These are phyloP conservation scores for Cryptococcus hybrid DNA, from an alignment of 1,284 basidiomycete species.

Conservation along the genomic window DNA sequence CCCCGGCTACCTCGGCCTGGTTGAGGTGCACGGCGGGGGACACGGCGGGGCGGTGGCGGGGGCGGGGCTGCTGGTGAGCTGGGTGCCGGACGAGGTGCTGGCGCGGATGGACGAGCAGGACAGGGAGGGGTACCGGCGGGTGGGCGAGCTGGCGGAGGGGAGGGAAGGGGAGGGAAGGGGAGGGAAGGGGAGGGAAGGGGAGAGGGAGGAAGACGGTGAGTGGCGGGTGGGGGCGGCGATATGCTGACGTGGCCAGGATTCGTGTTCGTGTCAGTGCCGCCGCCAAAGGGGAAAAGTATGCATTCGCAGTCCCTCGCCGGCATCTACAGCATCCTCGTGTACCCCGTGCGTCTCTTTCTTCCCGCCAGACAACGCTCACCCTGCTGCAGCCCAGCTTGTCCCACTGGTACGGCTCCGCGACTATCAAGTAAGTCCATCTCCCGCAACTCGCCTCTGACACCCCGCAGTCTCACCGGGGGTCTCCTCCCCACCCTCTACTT, in stretches of 20 bases:
- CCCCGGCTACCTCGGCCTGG: conserved; percentile 83
- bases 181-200: not conserved
- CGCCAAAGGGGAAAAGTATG: conserved; percentile 71
- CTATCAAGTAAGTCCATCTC: conserved; percentile 42
- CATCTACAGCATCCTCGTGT: conserved; percentile 85
- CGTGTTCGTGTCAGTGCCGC: conserved; percentile 45
- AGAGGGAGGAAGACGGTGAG: too few species aligned
- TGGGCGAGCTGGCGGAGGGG: conserved; percentile 39
- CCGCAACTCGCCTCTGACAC: conserved; percentile 35
- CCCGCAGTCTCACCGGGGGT: conserved; percentile 45
- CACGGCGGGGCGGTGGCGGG: conserved; percentile 6
- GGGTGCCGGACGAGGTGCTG: conserved; percentile 48
- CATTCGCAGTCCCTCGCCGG: conserved; percentile 57
- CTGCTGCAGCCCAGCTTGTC: conserved; percentile 33
- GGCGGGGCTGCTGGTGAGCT: conserved; percentile 31
- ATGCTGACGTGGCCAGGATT: conserved; percentile 28
- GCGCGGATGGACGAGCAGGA: conserved; percentile 44
- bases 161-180: conserved; percentile 9
- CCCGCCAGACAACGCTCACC: too few species aligned
- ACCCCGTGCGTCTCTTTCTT: conserved; percentile 51
- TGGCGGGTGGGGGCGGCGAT: not conserved
- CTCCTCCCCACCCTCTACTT: conserved; percentile 90
- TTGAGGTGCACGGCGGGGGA: conserved; percentile 56
- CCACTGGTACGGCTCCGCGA: conserved; percentile 50
- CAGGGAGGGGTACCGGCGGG: conserved; percentile 33